Evolutionary conservation across 2,329 filamentous ascomycete genomes (phyloP).

Genomic region (Hypoxylon sp.): DNA sequence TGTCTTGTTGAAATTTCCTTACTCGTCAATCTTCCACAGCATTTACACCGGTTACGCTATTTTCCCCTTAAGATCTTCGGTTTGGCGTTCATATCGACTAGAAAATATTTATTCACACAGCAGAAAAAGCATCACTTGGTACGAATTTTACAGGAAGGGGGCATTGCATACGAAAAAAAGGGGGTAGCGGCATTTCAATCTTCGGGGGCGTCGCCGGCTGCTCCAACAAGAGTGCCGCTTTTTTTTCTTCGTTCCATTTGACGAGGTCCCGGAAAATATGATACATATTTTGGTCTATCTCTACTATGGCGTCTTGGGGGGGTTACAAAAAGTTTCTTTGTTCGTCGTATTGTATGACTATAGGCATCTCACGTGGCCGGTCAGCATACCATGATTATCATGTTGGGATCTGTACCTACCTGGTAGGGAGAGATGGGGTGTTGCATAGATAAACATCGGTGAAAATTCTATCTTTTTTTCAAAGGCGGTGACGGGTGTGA

Average conservation of each 20-base stretch:
- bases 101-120: constrained; percentile 10
- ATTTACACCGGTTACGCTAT: constrained; percentile 18
- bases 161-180: constrained; percentile 27
- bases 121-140: constrained; percentile 17
- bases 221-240: constrained; percentile 10
- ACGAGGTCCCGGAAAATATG: constrained; percentile 12
- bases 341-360: no score
- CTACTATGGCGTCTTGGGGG: constrained; percentile 32
- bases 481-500: not conserved
- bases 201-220: not conserved
- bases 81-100: constrained; percentile 12
- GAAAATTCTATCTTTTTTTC: not conserved
- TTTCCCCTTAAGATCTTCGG: constrained; percentile 7
- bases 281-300: constrained; percentile 18
- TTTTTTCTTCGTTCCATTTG: not conserved
- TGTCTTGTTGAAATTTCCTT: constrained; percentile 1
- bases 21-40: constrained; percentile 12
- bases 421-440: constrained; percentile 5
- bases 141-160: constrained; percentile 19
- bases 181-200: constrained; percentile 18
- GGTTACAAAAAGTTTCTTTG: constrained; percentile 29
- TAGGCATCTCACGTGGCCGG: not conserved
- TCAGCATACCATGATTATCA: not conserved
- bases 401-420: constrained; percentile 8
- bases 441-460: constrained; percentile 11